Percentiles rank a stretch among this genome's conserved stretches.
These are phyloP conservation scores for Aureobasidium lini DNA, from an alignment of 2,329 filamentous ascomycete genomes.

Conservation along the genomic window DNA sequence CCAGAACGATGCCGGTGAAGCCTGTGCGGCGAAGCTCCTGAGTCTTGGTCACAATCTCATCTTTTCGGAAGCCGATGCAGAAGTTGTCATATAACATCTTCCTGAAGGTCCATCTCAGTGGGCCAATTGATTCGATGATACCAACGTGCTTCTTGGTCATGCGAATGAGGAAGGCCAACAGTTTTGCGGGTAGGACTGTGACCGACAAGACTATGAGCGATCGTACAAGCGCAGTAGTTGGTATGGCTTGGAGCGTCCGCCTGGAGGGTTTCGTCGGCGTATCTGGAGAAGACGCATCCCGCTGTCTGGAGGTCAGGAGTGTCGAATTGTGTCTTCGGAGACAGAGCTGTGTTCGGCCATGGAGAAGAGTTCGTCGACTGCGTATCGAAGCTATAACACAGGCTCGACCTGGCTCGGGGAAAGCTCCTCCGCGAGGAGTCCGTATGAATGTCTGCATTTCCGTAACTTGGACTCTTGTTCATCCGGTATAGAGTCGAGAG, in stretches of 20 bases:
- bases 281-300: not conserved
- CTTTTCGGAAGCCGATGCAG: not conserved
- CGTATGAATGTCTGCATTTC: not conserved
- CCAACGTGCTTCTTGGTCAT: conserved; percentile 2
- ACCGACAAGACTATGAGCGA: not conserved
- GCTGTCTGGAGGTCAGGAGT: not conserved
- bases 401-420: not conserved
- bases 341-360: not conserved
- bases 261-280: not conserved
- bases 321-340: not conserved
- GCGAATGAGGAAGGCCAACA: not conserved
- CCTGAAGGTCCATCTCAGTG: not conserved
- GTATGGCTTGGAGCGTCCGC: not conserved
- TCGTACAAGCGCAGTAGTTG: not conserved
- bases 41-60: not conserved
- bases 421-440: too few relatives aligned
- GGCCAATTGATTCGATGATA: not conserved
- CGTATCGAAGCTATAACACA: too few relatives aligned
- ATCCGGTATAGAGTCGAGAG: not conserved
- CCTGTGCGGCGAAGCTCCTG: not conserved
- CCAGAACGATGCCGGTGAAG: conserved; percentile 6
- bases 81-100: conserved; percentile 2
- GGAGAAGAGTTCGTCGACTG: not conserved
- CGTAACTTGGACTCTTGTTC: not conserved
- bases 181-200: not conserved